Evolutionary conservation across 2,329 filamentous ascomycete species (phyloP).

Genomic region (Fusarium azukiicola): DNA sequence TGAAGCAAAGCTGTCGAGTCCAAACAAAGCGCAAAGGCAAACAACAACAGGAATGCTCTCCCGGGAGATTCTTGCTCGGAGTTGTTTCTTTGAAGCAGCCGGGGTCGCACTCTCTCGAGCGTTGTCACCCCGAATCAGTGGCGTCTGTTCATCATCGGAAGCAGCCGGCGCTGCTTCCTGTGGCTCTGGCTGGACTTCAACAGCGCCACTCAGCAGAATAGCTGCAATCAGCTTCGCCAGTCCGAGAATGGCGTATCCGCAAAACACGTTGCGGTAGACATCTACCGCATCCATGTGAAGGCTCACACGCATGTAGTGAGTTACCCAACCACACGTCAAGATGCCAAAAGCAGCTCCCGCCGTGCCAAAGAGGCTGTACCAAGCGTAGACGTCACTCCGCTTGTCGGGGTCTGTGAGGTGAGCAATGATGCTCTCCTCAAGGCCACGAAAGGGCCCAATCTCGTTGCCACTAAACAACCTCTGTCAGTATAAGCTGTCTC

Average conservation of each 20-base stretch:
- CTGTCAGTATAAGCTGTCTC: background rate
- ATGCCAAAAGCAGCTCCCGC: slow-evolving; percentile 81
- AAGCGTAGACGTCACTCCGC: slow-evolving; percentile 79
- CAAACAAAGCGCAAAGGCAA: slow-evolving; percentile 84
- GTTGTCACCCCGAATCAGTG: slow-evolving; percentile 46
- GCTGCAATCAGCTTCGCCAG: slow-evolving; percentile 76
- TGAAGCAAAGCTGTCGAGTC: slow-evolving; percentile 84
- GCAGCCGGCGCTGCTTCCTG: background rate
- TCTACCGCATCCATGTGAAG: slow-evolving; percentile 67
- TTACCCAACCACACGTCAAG: slow-evolving; percentile 78
- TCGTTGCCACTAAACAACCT: slow-evolving; percentile 75
- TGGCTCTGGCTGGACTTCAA: slow-evolving; percentile 62
- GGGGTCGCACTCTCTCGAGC: background rate
- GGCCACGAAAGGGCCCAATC: slow-evolving; percentile 81
- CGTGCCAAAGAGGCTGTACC: slow-evolving; percentile 79
- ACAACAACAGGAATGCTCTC: slow-evolving; percentile 76
- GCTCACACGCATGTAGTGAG: slow-evolving; percentile 70
- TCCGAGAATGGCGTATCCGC: slow-evolving; percentile 66
- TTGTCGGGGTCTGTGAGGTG: slow-evolving; percentile 71
- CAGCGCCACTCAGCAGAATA: slow-evolving; percentile 69
- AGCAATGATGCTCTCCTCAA: slow-evolving; percentile 81
- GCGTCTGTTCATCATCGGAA: slow-evolving; percentile 47
- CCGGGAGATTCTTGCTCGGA: slow-evolving; percentile 79
- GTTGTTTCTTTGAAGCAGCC: slow-evolving; percentile 31
- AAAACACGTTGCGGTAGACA: slow-evolving; percentile 78